Evolutionary conservation across 257 asterid genomes (phyloP).

Genomic region (Petunia secreta): DNA sequence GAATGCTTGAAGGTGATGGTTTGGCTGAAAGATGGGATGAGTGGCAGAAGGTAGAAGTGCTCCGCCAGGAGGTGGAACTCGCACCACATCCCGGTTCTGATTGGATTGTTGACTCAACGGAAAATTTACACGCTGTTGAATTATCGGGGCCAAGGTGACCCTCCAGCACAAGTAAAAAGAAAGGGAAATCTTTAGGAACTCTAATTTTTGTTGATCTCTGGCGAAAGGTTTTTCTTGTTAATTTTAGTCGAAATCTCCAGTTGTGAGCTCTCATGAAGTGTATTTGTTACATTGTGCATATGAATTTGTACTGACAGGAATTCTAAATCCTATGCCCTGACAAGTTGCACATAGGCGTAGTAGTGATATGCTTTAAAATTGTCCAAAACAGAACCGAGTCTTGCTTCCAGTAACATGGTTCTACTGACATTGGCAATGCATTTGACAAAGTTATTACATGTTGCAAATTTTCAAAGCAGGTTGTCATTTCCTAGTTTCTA

Average conservation of each 20-base stretch:
- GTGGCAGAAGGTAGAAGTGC: conserved; percentile 66
- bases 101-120: conserved; percentile 60
- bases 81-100: conserved; percentile 49
- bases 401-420: neutral
- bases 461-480: no score
- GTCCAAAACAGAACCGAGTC: neutral
- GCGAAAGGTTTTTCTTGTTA: conserved; percentile 19
- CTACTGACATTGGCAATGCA: neutral
- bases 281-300: conserved; percentile 43
- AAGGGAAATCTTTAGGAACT: conserved; percentile 32
- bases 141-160: conserved; percentile 61
- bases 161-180: conserved; percentile 2
- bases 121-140: conserved; percentile 56
- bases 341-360: conserved; percentile 36
- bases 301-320: conserved; percentile 40
- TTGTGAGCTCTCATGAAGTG: conserved; percentile 31
- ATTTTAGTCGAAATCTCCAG: conserved; percentile 20
- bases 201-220: conserved; percentile 19
- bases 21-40: conserved; percentile 64
- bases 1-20: conserved; percentile 61
- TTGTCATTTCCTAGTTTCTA: no score
- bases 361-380: neutral
- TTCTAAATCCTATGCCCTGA: conserved; percentile 24
- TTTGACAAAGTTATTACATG: neutral
- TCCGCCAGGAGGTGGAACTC: conserved; percentile 57